Conservation (phyloP, 116 monocot genomes). For the Thalassia testudinum region DNA sequence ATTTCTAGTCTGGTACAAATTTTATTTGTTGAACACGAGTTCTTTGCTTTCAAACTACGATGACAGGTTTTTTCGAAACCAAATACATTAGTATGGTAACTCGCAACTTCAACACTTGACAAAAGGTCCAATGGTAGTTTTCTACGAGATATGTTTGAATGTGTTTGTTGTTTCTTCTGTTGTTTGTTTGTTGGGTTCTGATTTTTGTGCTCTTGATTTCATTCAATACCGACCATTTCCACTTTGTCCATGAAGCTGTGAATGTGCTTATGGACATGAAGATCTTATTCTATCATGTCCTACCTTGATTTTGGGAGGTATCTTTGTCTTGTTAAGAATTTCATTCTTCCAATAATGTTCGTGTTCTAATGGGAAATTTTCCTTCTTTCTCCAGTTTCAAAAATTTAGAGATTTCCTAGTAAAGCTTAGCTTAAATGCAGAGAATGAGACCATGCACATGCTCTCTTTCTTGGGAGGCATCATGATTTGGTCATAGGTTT, state of each 20-base stretch:
- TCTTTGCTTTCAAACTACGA: too few relatives aligned
- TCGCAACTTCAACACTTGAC: too few relatives aligned
- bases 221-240: slow-evolving; percentile 38
- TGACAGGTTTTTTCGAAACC: too few relatives aligned
- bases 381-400: slow-evolving; percentile 21
- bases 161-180: neutral
- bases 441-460: slow-evolving; percentile 82
- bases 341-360: neutral
- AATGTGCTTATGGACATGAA: slow-evolving; percentile 59
- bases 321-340: neutral
- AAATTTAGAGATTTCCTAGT: slow-evolving; percentile 46
- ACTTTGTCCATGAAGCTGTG: slow-evolving; percentile 75
- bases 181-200: neutral
- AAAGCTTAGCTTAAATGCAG: slow-evolving; percentile 46
- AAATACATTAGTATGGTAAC: too few relatives aligned
- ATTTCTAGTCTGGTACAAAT: too few relatives aligned
- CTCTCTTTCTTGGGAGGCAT: slow-evolving; percentile 66
- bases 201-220: slow-evolving; percentile 1
- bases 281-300: slow-evolving; percentile 57
- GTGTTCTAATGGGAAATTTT: neutral
- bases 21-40: too few relatives aligned
- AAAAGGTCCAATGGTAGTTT: slow-evolving; percentile 35
- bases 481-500: slow-evolving; percentile 95
- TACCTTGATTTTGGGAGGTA: slow-evolving; percentile 97
- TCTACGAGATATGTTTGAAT: neutral